phyloP scores from a whole-genome alignment of 169 alveolate species.

The Theileria luwenshuni region DNA sequence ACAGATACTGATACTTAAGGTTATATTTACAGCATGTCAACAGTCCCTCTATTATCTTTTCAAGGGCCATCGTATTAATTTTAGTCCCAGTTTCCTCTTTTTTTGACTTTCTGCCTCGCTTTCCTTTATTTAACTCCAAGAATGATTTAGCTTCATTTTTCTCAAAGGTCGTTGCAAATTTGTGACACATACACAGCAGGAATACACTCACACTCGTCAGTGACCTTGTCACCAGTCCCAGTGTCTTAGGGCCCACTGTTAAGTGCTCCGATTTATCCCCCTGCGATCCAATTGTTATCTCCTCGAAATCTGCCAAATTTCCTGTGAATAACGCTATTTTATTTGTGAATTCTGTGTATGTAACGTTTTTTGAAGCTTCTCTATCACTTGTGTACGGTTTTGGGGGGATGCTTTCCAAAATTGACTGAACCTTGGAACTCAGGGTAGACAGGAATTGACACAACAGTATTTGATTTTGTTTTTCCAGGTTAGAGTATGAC shows the following conservation, averaged over 20 bases:
- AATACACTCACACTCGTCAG: constrained; percentile 47
- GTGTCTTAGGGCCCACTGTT: constrained; percentile 26
- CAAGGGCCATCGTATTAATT: constrained; percentile 47
- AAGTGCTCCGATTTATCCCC: constrained; percentile 4
- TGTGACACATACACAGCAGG: constrained; percentile 45
- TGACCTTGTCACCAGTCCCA: constrained; percentile 59
- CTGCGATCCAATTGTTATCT: background rate
- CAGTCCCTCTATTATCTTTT: constrained; percentile 39
- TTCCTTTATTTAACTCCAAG: constrained; percentile 25
- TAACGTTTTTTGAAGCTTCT: constrained; percentile 31
- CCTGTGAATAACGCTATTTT: constrained; percentile 4
- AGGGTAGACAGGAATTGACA: constrained; percentile 36
- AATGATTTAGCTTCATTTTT: constrained; percentile 28
- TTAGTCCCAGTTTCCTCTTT: constrained; percentile 26
- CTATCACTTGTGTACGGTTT: constrained; percentile 35
- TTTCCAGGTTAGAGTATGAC: constrained; percentile 43
- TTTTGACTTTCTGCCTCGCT: constrained; percentile 16
- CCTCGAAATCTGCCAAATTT: background rate
- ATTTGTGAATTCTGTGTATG: constrained; percentile 32
- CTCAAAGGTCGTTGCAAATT: constrained; percentile 44
- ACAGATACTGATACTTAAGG: constrained; percentile 30
- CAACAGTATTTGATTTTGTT: constrained; percentile 27
- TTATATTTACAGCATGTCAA: constrained; percentile 16
- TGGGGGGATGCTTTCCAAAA: constrained; percentile 54
- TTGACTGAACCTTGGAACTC: constrained; percentile 28